These are phyloP conservation scores for Teratosphaeria pseudoeucalypti DNA, from an alignment of 2,329 filamentous ascomycete genomes.

Conservation along the genomic window DNA sequence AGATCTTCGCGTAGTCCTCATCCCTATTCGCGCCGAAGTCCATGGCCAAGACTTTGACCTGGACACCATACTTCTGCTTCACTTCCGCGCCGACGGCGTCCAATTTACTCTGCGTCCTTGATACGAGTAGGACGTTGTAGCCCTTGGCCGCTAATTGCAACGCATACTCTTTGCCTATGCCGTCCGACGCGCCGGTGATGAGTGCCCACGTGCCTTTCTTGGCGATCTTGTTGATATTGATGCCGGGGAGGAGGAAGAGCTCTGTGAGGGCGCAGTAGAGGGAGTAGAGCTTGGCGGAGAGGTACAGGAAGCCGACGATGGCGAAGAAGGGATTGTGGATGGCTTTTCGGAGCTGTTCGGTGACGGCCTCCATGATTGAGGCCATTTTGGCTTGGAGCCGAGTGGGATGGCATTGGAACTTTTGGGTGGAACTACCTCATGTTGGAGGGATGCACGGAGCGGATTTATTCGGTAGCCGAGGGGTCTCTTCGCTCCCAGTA, in stretches of 20 bases:
- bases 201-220: conserved; percentile 89
- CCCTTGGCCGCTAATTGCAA: conserved; percentile 80
- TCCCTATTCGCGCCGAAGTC: conserved; percentile 77
- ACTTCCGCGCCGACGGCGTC: conserved; percentile 67
- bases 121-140: conserved; percentile 91
- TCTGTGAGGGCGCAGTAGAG: conserved; percentile 38
- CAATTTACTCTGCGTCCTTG: conserved; percentile 89
- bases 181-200: conserved; percentile 90
- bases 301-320: conserved; percentile 28
- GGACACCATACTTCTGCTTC: conserved; percentile 55
- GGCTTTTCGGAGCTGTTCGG: background rate
- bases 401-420: background rate
- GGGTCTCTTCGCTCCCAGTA: background rate
- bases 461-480: background rate
- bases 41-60: conserved; percentile 77
- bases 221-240: conserved; percentile 63
- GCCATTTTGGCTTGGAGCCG: background rate
- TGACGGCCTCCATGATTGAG: background rate
- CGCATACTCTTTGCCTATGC: conserved; percentile 92
- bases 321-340: conserved; percentile 16
- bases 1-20: conserved; percentile 66
- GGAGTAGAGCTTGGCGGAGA: conserved; percentile 33
- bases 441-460: background rate
- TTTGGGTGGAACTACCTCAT: background rate
- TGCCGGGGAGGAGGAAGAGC: conserved; percentile 40